phyloP scores from a whole-genome alignment of 2,329 filamentous ascomycete species.

The Colletotrichum sp. region DNA sequence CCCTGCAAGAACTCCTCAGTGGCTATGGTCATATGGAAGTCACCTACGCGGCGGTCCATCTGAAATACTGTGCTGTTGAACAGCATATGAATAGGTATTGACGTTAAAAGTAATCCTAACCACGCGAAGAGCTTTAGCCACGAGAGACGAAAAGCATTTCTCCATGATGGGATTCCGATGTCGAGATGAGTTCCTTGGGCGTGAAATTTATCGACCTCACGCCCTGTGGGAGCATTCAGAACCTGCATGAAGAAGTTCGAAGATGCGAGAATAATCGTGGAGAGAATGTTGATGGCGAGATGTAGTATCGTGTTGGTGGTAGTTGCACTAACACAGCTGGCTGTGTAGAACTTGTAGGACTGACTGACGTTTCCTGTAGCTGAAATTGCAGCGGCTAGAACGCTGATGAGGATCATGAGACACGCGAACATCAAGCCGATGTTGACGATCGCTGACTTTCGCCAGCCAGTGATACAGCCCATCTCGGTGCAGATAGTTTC shows the following conservation, averaged over 20 bases:
- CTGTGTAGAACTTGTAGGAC: background rate
- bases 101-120: slow-evolving; percentile 24
- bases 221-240: slow-evolving; percentile 9
- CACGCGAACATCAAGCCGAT: no score
- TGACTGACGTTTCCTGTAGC: background rate
- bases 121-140: slow-evolving; percentile 25
- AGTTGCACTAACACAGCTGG: background rate
- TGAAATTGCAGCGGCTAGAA: background rate
- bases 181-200: slow-evolving; percentile 41
- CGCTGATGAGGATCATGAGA: background rate
- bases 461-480: no score
- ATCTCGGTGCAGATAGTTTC: no score
- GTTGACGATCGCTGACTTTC: no score
- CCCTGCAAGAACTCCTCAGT: slow-evolving; percentile 5
- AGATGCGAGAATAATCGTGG: slow-evolving; percentile 3
- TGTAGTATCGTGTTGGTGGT: slow-evolving; percentile 34
- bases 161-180: slow-evolving; percentile 46
- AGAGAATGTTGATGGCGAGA: slow-evolving; percentile 47
- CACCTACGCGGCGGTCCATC: slow-evolving; percentile 11
- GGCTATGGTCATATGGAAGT: slow-evolving; percentile 19
- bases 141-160: slow-evolving; percentile 32
- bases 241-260: slow-evolving; percentile 25
- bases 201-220: slow-evolving; percentile 46
- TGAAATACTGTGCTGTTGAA: slow-evolving; percentile 24
- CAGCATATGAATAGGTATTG: slow-evolving; percentile 31